A percentile compares a stretch with the other conserved stretches of the same genome.
These are phyloP conservation scores for Boeremia exigua DNA, from an alignment of 2,329 filamentous ascomycete species.

Conservation along the genomic window DNA sequence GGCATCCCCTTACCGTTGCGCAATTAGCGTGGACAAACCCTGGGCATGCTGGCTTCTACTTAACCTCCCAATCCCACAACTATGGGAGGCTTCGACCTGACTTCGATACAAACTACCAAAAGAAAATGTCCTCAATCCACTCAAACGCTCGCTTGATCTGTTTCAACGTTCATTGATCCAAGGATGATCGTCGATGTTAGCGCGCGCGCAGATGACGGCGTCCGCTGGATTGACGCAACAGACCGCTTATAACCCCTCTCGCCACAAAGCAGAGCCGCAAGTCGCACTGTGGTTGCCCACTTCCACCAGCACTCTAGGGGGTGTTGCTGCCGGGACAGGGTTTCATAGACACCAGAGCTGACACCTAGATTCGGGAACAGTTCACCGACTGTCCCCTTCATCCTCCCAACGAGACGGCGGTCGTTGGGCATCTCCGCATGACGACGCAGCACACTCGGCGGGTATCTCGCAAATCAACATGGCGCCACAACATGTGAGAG, in stretches of 20 bases:
- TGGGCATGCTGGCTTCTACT: conserved; percentile 22
- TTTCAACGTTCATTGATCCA: neutral
- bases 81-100: neutral
- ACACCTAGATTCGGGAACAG: neutral
- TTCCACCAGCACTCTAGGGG: neutral
- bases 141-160: neutral
- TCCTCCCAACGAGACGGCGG: conserved; percentile 1
- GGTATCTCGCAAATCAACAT: neutral
- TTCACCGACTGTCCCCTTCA: conserved; percentile 1
- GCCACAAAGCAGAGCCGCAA: conserved; percentile 30
- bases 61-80: conserved; percentile 27
- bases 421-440: conserved; percentile 9
- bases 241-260: conserved; percentile 26
- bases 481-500: neutral
- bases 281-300: neutral
- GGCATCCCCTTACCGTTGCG: conserved; percentile 1
- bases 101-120: neutral
- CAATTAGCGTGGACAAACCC: conserved; percentile 20
- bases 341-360: neutral
- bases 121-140: no score
- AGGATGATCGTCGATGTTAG: neutral
- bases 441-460: neutral
- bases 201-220: neutral
- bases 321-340: neutral
- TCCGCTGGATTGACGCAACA: conserved; percentile 9